Base-by-base conservation (phyloP, 306 rosid genomes). In the Comarum palustre region DNA sequence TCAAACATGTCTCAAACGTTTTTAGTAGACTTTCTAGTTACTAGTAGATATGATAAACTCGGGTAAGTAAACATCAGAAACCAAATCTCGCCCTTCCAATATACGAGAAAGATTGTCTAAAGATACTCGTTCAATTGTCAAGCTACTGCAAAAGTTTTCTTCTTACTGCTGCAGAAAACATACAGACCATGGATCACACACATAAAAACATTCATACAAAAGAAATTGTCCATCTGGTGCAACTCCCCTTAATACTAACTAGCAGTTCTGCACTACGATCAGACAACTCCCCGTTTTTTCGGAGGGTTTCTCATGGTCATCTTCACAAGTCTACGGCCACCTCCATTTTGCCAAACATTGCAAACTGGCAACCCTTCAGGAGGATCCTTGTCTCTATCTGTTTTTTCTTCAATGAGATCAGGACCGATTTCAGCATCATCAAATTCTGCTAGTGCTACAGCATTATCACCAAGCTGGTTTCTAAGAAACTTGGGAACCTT, bases 311-410 rank as follows among this genome's bases (percentile, higher is more conserved):
- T 55, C 73, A 7, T 16, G 46, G 67, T 67, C 45, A 75, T 43
- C 12, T 61, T 60, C 74, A 75, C 60, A 15, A 91, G 91, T 71
- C 46, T 91, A 2, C 82, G 86, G 45, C 83, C 96, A 62, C 96
- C 98, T 29, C 92, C 90, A 4, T 64, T 94, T 77, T 87, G 82
- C 97, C 99, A 94, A 58, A 91, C 99, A 68, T 96, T 92, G 11
- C 87, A 84, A 2, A 83, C 92, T 61, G 96, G 96, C 73, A 82
- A 77, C 64, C 86, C 91, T 71, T 87, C 90, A 8, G 75, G 31
- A 27, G 80, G 71, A 71, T 84, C 75, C 51, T 67, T 76, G 73
- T 76, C 73, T 32, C 71, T 83, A 54, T 82, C 85, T 19, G 38
- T 45, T 24, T 72, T 73, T 62, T 20, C 73, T 19, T 84, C 80